These are phyloP conservation scores for Vinca minor DNA, from an alignment of 257 asterid genomes.

Conservation along the genomic window DNA sequence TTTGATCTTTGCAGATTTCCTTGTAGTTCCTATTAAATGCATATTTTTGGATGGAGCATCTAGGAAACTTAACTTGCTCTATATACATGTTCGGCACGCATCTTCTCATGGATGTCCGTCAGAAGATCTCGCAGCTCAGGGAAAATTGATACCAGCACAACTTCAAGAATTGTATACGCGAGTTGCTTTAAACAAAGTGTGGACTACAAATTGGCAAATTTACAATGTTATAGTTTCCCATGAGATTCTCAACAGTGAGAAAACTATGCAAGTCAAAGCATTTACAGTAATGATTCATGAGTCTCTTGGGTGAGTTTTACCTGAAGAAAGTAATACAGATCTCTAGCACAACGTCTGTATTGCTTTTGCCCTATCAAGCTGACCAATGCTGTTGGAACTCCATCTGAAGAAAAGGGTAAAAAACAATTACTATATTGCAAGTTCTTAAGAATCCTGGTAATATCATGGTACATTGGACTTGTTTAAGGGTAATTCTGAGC, in stretches of 20 bases:
- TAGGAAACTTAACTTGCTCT: slow-evolving; percentile 12
- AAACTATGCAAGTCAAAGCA: not conserved
- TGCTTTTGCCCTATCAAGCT: slow-evolving; percentile 94
- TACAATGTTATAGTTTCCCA: not conserved
- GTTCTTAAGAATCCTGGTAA: not conserved
- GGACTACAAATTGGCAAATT: slow-evolving; percentile 39
- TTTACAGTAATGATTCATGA: not conserved
- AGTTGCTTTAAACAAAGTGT: slow-evolving; percentile 89
- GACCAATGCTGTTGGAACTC: slow-evolving; percentile 90
- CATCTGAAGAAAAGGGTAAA: slow-evolving; percentile 44
- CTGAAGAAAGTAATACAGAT: slow-evolving; percentile 87
- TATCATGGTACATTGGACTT: not conserved
- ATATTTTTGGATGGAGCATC: slow-evolving; percentile 8
- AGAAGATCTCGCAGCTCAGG: slow-evolving; percentile 74
- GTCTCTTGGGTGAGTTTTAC: slow-evolving; percentile 27
- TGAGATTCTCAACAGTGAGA: not conserved
- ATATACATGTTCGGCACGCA: slow-evolving; percentile 33
- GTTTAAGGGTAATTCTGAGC: not conserved
- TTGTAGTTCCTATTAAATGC: slow-evolving; percentile 13
- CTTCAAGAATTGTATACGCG: slow-evolving; percentile 85
- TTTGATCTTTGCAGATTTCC: not conserved
- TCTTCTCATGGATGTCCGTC: slow-evolving; percentile 61
- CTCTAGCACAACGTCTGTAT: slow-evolving; percentile 81
- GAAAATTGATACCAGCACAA: slow-evolving; percentile 58
- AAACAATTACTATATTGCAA: not conserved